Percentiles rank a stretch among this genome's conserved stretches.
Conservation (phyloP, 345 rosid species). For the Arabidopsis thaliana region DNA sequence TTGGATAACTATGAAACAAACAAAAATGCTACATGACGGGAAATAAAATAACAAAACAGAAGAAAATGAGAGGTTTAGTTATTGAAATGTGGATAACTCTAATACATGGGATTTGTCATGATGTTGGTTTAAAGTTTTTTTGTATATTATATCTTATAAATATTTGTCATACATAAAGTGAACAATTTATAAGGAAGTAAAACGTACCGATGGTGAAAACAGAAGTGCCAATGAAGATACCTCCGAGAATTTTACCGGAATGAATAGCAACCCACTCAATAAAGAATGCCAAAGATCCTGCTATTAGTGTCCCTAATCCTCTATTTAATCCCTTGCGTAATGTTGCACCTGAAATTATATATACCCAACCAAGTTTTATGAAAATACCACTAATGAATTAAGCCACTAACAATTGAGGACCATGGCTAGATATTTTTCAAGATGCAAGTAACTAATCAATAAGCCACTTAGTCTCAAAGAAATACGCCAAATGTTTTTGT, state of each 20-base stretch:
- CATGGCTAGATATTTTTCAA: not conserved
- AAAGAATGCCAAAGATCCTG: constrained; percentile 71
- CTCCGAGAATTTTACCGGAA: constrained; percentile 55
- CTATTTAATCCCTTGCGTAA: constrained; percentile 77
- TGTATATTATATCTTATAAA: too few relatives aligned
- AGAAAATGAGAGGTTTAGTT: too few relatives aligned
- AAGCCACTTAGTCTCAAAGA: too few relatives aligned
- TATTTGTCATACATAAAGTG: too few relatives aligned
- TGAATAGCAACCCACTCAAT: constrained; percentile 57
- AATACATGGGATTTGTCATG: too few relatives aligned
- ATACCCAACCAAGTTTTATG: not conserved
- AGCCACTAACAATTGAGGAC: not conserved
- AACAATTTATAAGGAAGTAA: too few relatives aligned
- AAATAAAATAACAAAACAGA: too few relatives aligned
- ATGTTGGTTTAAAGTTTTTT: too few relatives aligned
- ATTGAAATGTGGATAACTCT: too few relatives aligned
- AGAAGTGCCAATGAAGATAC: constrained; percentile 68
- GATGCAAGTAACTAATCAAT: not conserved
- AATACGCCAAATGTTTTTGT: too few relatives aligned
- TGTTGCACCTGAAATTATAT: constrained; percentile 62
- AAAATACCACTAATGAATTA: not conserved
- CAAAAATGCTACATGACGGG: not conserved
- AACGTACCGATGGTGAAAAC: constrained; percentile 65
- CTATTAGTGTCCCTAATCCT: constrained; percentile 72
- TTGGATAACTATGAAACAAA: not conserved